These are phyloP conservation scores for Yamadazyma taylorii DNA, from an alignment of 1,139 yeast species.

Conservation along the genomic window DNA sequence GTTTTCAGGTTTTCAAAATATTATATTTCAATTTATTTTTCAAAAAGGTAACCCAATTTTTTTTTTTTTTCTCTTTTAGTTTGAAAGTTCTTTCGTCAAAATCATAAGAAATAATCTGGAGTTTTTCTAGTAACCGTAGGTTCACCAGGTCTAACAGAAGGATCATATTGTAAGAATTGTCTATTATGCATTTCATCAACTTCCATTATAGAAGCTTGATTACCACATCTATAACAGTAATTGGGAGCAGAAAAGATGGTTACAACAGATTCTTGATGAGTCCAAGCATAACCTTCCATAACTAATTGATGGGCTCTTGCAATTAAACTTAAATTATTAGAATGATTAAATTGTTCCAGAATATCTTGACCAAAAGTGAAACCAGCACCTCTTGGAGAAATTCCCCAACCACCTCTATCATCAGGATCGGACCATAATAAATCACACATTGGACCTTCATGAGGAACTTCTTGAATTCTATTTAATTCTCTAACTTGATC, in stretches of 20 bases:
- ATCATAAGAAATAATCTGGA: slow-evolving; percentile 79
- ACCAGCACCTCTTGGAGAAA: slow-evolving; percentile 98
- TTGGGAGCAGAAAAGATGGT: slow-evolving; percentile 99
- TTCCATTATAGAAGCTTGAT: slow-evolving; percentile 99
- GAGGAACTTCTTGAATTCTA: slow-evolving; percentile 94
- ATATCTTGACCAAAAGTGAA: slow-evolving; percentile 62
- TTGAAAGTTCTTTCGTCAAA: slow-evolving; percentile 1
- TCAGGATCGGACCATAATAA: slow-evolving; percentile 97
- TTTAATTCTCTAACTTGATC: slow-evolving; percentile 87
- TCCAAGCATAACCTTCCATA: slow-evolving; percentile 90
- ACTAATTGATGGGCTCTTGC: slow-evolving; percentile 98
- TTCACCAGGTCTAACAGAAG: slow-evolving; percentile 93
- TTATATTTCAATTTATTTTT: too few relatives aligned
- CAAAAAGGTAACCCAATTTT: too few relatives aligned
- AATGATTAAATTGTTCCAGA: slow-evolving; percentile 72
- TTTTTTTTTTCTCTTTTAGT: too few relatives aligned
- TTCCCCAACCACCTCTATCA: slow-evolving; percentile 95
- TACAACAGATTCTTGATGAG: slow-evolving; percentile 84
- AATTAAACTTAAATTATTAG: slow-evolving; percentile 80
- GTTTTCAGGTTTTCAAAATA: too few relatives aligned
- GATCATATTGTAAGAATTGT: slow-evolving; percentile 92
- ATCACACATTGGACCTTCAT: slow-evolving; percentile 99
- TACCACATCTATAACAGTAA: slow-evolving; percentile 96
- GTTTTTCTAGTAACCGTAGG: slow-evolving; percentile 94
- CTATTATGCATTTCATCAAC: slow-evolving; percentile 90